These are phyloP conservation scores for Daldinia caldariorum DNA, from an alignment of 495 filamentous ascomycete genomes.

Conservation along the genomic window DNA sequence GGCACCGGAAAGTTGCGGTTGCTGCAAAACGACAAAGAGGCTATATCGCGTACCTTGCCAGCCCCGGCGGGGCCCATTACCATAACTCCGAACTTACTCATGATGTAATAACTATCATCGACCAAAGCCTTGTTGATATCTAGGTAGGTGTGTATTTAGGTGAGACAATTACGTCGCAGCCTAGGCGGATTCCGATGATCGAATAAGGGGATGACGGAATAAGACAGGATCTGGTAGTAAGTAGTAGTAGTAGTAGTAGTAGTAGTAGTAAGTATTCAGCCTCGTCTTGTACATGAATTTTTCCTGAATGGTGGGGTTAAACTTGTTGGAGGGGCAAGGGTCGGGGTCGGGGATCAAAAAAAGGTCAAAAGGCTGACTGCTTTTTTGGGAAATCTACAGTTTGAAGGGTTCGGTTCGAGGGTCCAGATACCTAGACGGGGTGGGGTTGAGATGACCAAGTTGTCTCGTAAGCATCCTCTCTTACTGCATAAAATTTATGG, in stretches of 20 bases:
- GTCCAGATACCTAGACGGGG: conserved; percentile 19
- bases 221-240: not conserved
- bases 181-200: not conserved
- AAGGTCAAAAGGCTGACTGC: not conserved
- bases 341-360: not conserved
- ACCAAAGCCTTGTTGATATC: not conserved
- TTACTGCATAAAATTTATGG: not conserved
- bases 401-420: too few species aligned
- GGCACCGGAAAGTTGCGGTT: not conserved
- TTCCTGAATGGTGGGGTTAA: conserved; percentile 39
- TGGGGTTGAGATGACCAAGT: conserved; percentile 24
- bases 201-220: not conserved
- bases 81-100: conserved; percentile 95
- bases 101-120: conserved; percentile 49
- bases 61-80: conserved; percentile 93
- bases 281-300: conserved; percentile 27
- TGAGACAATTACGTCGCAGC: not conserved
- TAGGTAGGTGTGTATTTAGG: conserved; percentile 11
- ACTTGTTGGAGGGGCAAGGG: conserved; percentile 11
- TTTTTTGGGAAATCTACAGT: not conserved
- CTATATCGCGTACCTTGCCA: conserved; percentile 70
- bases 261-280: conserved; percentile 34
- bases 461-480: conserved; percentile 30
- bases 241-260: too few species aligned
- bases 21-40: conserved; percentile 1